A percentile compares a stretch with the other conserved stretches of the same genome.
phyloP scores from a whole-genome alignment of 192 early-diverging fungal genomes.

The Entophlyctis helioformis region DNA sequence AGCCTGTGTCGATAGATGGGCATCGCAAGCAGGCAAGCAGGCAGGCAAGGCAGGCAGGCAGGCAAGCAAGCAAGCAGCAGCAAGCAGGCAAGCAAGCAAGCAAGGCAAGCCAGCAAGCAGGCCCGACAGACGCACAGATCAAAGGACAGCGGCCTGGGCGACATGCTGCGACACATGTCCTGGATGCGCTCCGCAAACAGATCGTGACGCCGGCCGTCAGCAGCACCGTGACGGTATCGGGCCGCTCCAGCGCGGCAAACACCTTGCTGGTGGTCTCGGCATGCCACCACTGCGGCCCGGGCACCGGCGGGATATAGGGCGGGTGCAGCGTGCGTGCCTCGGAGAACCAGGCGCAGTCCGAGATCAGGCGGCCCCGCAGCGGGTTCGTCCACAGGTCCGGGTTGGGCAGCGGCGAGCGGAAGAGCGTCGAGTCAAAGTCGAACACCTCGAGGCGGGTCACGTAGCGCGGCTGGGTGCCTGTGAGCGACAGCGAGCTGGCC shows the following conservation, averaged over 20 bases:
- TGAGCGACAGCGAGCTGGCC: no score
- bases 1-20: no score
- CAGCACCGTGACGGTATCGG: slow-evolving; percentile 12
- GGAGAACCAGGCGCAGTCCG: slow-evolving; percentile 38
- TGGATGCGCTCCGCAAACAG: slow-evolving; percentile 27
- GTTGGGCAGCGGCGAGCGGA: slow-evolving; percentile 38
- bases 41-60: no score
- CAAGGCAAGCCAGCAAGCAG: no score
- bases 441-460: slow-evolving; percentile 23
- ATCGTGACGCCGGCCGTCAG: slow-evolving; percentile 34
- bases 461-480: no score
- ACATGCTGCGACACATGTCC: slow-evolving; percentile 11
- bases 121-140: slow-evolving; percentile 19
- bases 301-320: slow-evolving; percentile 27
- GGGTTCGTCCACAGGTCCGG: slow-evolving; percentile 20
- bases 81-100: no score
- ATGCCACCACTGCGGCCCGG: slow-evolving; percentile 30
- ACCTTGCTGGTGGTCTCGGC: slow-evolving; percentile 1
- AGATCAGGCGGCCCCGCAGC: slow-evolving; percentile 25
- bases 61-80: no score
- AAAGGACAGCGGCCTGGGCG: slow-evolving; percentile 13
- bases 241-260: neutral
- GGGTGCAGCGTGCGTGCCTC: slow-evolving; percentile 22
- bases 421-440: slow-evolving; percentile 46
- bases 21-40: no score